Evolutionary conservation across 768 basidiomycete species (phyloP).

Genomic region (Cubamyces sp.): DNA sequence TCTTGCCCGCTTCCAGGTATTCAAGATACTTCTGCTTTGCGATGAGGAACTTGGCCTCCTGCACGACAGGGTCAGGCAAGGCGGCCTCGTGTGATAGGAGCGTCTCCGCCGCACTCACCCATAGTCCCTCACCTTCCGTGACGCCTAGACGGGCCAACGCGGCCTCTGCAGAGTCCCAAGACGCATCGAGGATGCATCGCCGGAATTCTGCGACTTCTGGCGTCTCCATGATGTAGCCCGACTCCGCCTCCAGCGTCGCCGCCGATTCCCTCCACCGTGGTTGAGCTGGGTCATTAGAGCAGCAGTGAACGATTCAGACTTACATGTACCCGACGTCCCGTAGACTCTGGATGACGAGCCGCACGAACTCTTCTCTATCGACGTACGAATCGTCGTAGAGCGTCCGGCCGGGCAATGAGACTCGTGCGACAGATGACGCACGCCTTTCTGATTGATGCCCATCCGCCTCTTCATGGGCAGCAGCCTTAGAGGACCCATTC

Average conservation of each 20-base stretch:
- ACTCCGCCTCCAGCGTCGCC: conserved; percentile 87
- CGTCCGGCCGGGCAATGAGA: conserved; percentile 70
- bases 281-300: conserved; percentile 19
- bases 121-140: conserved; percentile 64
- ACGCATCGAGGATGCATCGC: conserved; percentile 74
- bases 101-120: conserved; percentile 49
- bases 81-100: background rate
- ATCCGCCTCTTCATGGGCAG: conserved; percentile 12
- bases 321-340: conserved; percentile 80
- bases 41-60: conserved; percentile 88
- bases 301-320: conserved; percentile 24
- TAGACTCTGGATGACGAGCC: conserved; percentile 86
- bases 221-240: conserved; percentile 85
- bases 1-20: conserved; percentile 79
- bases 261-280: conserved; percentile 73
- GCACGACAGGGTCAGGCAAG: background rate
- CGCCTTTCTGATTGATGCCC: conserved; percentile 24
- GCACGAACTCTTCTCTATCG: conserved; percentile 88
- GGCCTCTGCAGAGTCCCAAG: conserved; percentile 80
- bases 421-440: conserved; percentile 49
- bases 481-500: conserved; percentile 26
- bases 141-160: conserved; percentile 72
- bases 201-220: conserved; percentile 80
- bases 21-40: conserved; percentile 97
- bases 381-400: conserved; percentile 80